Conservation (phyloP, 176 grass and related monocot species). For the Carex cristatella region DNA sequence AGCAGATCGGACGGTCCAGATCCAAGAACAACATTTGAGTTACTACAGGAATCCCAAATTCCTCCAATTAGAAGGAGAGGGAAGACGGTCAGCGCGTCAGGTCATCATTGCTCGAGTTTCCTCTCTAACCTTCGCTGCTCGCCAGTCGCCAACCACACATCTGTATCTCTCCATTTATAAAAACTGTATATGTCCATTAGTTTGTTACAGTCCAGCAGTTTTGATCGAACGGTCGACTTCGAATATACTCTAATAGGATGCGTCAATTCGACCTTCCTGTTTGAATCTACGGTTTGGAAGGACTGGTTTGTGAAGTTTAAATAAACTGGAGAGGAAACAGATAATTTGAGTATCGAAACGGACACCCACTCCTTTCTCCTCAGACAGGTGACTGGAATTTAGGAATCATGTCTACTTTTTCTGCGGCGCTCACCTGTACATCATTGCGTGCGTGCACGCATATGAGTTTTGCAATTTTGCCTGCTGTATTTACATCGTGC, state of each 20-base stretch:
- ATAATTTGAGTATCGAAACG: constrained; percentile 5
- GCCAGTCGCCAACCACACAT: background rate
- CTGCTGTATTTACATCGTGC: no score
- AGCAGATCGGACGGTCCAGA: no score
- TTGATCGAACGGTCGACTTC: background rate
- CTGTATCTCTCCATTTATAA: background rate
- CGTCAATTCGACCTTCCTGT: background rate
- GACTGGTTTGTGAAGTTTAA: background rate
- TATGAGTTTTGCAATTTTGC: background rate
- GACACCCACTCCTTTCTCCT: background rate
- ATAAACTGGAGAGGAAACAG: background rate
- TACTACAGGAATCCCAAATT: no score
- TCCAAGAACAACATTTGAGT: no score
- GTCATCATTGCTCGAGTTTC: background rate
- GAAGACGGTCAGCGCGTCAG: constrained; percentile 1
- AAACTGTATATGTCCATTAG: background rate
- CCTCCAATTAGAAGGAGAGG: background rate
- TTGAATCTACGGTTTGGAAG: background rate
- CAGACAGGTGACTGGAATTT: constrained; percentile 2
- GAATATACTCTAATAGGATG: background rate
- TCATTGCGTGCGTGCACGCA: background rate
- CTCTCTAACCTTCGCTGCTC: background rate
- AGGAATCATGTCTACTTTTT: background rate
- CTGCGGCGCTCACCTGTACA: background rate
- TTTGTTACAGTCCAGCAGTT: background rate